Conservation (phyloP, 495 filamentous ascomycete genomes). For the Penicillium turbatum region DNA sequence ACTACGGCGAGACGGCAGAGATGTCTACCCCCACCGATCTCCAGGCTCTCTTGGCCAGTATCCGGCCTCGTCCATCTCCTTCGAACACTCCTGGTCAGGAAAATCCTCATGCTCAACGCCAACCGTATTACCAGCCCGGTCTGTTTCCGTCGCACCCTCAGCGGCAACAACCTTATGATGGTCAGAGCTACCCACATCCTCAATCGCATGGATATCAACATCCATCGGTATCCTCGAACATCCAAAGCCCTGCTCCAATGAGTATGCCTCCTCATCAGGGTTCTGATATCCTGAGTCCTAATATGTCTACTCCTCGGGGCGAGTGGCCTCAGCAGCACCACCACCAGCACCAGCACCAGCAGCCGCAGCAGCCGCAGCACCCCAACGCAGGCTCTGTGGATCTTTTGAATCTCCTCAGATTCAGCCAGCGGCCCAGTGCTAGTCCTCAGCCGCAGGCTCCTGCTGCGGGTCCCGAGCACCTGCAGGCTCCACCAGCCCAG, state of each 20-base stretch:
- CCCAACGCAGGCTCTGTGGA: constrained; percentile 56
- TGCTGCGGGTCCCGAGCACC: constrained; percentile 27
- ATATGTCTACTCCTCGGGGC: constrained; percentile 38
- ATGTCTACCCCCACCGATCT: constrained; percentile 50
- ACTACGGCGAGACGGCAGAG: constrained; percentile 41
- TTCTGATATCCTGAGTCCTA: constrained; percentile 49
- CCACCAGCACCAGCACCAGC: no score
- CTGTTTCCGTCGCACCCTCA: constrained; percentile 34
- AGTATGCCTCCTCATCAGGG: constrained; percentile 44
- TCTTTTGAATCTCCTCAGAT: constrained; percentile 84
- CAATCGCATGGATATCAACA: constrained; percentile 41
- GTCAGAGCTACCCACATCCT: constrained; percentile 35
- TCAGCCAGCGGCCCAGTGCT: constrained; percentile 52
- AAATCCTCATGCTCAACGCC: constrained; percentile 29
- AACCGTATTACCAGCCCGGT: constrained; percentile 30
- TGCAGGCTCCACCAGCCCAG: constrained; percentile 35
- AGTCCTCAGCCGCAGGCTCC: constrained; percentile 32
- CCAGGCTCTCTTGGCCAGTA: constrained; percentile 47
- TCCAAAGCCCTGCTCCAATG: constrained; percentile 41
- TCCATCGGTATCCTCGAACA: constrained; percentile 44
- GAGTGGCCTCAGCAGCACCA: constrained; percentile 27
- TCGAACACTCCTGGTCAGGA: constrained; percentile 36
- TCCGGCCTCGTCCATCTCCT: constrained; percentile 41
- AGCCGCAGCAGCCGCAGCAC: constrained; percentile 20
- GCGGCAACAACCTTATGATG: constrained; percentile 36